These are phyloP conservation scores for Globisporangium polare DNA, from an alignment of 352 stramenopile species.

Conservation along the genomic window DNA sequence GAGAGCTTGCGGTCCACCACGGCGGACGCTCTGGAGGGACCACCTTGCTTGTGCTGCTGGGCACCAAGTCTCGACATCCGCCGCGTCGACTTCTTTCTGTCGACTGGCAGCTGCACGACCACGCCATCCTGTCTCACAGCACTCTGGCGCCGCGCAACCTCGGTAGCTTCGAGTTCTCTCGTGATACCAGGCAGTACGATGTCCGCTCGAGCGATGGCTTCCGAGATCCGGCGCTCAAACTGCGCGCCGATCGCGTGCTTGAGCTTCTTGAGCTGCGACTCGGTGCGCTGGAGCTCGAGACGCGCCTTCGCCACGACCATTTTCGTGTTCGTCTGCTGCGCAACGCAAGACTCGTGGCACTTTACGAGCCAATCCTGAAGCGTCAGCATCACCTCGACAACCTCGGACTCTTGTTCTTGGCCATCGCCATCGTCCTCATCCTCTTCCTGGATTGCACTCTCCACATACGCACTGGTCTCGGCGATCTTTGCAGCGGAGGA, in stretches of 20 bases:
- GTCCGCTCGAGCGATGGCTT: conserved; percentile 34
- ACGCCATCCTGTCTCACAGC: neutral
- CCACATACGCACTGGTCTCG: conserved; percentile 28
- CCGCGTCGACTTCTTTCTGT: neutral
- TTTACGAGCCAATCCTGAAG: conserved; percentile 60
- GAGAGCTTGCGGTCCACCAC: conserved; percentile 29
- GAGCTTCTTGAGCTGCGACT: conserved; percentile 57
- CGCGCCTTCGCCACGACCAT: conserved; percentile 35
- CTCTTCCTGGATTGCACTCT: conserved; percentile 11
- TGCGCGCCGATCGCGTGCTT: conserved; percentile 49
- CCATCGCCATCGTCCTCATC: conserved; percentile 23
- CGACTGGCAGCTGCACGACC: conserved; percentile 5
- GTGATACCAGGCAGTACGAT: neutral
- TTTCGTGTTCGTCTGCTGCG: conserved; percentile 31
- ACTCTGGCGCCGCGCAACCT: neutral
- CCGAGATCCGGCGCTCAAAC: conserved; percentile 48
- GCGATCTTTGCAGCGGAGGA: conserved; percentile 30
- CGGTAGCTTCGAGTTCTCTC: neutral
- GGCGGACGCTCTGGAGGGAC: neutral
- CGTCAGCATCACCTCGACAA: conserved; percentile 31
- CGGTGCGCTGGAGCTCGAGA: conserved; percentile 46
- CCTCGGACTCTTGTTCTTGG: conserved; percentile 10
- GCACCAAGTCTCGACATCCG: conserved; percentile 6
- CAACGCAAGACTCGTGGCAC: conserved; percentile 47
- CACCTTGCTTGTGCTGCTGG: conserved; percentile 3